Evolutionary conservation across 352 stramenopile species (phyloP).

Genomic region (Pythium scleroteichum): DNA sequence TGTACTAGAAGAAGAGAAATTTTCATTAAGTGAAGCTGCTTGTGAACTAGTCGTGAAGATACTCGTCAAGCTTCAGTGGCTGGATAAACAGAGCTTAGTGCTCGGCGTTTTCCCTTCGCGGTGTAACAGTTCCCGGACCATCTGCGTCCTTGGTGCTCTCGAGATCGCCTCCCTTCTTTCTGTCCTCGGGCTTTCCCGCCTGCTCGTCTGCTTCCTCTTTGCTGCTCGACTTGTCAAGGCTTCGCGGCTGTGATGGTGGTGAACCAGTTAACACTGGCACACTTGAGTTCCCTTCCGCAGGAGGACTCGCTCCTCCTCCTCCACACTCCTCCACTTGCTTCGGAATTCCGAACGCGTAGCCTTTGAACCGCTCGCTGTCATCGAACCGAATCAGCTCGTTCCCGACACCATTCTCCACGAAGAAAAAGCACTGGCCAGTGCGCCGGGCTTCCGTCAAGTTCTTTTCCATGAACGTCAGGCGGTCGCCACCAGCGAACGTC

Average conservation of each 20-base stretch:
- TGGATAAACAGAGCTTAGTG: too few relatives aligned
- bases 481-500: slow-evolving; percentile 51
- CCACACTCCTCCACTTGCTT: slow-evolving; percentile 44
- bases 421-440: slow-evolving; percentile 53
- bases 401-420: slow-evolving; percentile 49
- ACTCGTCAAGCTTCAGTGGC: too few relatives aligned
- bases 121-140: slow-evolving; percentile 4
- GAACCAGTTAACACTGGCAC: too few relatives aligned
- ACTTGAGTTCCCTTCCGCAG: background rate
- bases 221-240: too few relatives aligned
- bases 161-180: background rate
- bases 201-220: background rate
- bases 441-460: slow-evolving; percentile 23
- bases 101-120: background rate
- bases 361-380: slow-evolving; percentile 38
- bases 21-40: too few relatives aligned
- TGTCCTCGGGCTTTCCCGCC: background rate
- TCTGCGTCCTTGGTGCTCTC: background rate
- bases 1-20: too few relatives aligned
- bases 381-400: slow-evolving; percentile 43
- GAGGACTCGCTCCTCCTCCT: slow-evolving; percentile 13
- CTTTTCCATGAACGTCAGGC: slow-evolving; percentile 45
- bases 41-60: too few relatives aligned
- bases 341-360: slow-evolving; percentile 55
- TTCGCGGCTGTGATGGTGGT: too few relatives aligned